These are phyloP conservation scores for Candida buenavistaensis DNA, from an alignment of 1,139 yeast species.

Conservation along the genomic window DNA sequence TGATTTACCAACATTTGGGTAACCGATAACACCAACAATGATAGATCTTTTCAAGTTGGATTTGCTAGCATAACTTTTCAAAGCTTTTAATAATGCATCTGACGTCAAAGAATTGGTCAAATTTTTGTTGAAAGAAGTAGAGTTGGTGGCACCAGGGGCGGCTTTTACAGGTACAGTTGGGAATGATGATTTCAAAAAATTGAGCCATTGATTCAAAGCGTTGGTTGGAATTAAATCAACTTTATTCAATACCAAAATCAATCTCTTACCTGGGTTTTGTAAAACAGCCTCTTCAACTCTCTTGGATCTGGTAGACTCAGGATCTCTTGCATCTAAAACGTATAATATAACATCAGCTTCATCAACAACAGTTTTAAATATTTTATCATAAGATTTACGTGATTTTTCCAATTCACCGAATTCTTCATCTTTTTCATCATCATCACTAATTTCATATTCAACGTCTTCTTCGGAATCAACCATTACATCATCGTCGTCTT, in stretches of 20 bases:
- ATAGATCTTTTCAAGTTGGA: slow-evolving; percentile 88
- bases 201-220: slow-evolving; percentile 81
- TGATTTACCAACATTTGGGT: slow-evolving; percentile 92
- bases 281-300: slow-evolving; percentile 89
- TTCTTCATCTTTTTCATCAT: slow-evolving; percentile 43
- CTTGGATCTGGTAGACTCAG: slow-evolving; percentile 90
- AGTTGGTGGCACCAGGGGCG: slow-evolving; percentile 51
- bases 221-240: slow-evolving; percentile 89
- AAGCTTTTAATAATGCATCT: slow-evolving; percentile 69
- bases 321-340: slow-evolving; percentile 96
- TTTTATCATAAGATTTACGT: slow-evolving; percentile 89
- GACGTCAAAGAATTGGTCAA: slow-evolving; percentile 75
- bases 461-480: slow-evolving; percentile 44
- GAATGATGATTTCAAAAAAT: slow-evolving; percentile 74
- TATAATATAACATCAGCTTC: slow-evolving; percentile 87
- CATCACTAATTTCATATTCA: slow-evolving; percentile 49
- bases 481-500: slow-evolving; percentile 41
- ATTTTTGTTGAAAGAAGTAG: slow-evolving; percentile 74
- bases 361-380: slow-evolving; percentile 79
- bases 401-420: slow-evolving; percentile 62
- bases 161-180: slow-evolving; percentile 91
- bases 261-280: slow-evolving; percentile 74
- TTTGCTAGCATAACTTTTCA: slow-evolving; percentile 82
- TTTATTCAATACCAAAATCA: slow-evolving; percentile 83
- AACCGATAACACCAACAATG: slow-evolving; percentile 93